Conservation (phyloP, 345 rosid species). For the Excoecaria agallocha region DNA sequence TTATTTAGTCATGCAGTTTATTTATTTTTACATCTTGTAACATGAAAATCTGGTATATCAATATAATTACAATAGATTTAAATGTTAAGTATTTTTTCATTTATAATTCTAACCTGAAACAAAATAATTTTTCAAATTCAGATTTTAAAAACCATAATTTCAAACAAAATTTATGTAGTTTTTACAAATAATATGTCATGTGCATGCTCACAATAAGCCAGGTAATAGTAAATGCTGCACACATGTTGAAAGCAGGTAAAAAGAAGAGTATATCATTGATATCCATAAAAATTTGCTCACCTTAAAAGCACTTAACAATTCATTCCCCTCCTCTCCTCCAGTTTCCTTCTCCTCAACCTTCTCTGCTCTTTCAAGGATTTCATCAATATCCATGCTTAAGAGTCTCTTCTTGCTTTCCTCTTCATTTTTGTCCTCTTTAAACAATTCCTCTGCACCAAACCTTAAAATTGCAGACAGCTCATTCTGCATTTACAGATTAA, state of each 20-base stretch:
- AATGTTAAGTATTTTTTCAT: no score
- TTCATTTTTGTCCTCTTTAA: constrained; percentile 92
- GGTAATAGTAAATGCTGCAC: no score
- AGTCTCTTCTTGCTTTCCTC: constrained; percentile 95
- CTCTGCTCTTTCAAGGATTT: constrained; percentile 97
- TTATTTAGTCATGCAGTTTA: no score
- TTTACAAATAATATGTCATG: no score
- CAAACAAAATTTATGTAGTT: no score
- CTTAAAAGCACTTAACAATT: constrained; percentile 95
- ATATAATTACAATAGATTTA: no score
- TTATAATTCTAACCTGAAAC: no score
- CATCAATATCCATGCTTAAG: constrained; percentile 93
- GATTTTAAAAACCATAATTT: no score
- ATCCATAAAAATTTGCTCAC: constrained; percentile 37
- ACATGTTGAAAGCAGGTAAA: not conserved
- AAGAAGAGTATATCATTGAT: not conserved
- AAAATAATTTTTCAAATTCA: no score
- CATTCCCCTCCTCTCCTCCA: constrained; percentile 60
- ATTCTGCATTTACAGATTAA: constrained; percentile 47
- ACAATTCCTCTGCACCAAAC: constrained; percentile 98
- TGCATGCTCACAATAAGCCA: no score
- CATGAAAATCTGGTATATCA: no score
- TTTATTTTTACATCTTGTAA: no score
- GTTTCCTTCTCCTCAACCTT: constrained; percentile 82
- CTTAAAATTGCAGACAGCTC: constrained; percentile 97